Evolutionary conservation across 1,284 basidiomycete species (phyloP).

Genomic region (Malassezia sp.): DNA sequence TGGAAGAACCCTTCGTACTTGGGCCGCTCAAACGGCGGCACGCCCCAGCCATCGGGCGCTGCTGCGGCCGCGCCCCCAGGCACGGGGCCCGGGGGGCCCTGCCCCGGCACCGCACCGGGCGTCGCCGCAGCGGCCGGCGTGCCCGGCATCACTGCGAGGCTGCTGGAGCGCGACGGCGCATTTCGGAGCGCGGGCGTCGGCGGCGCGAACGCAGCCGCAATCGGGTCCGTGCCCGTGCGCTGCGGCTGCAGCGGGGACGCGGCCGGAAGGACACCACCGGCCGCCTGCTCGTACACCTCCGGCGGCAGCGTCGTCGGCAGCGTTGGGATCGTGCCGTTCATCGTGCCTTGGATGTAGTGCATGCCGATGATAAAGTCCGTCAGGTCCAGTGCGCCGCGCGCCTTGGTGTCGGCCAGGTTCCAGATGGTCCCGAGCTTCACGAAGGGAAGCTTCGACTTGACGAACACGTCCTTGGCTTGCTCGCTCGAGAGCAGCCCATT

Average conservation of each 20-base stretch:
- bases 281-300: constrained; percentile 68
- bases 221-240: constrained; percentile 11
- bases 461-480: constrained; percentile 80
- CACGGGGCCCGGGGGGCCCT: constrained; percentile 15
- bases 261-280: constrained; percentile 34
- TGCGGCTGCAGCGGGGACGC: constrained; percentile 8
- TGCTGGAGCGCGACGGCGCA: constrained; percentile 46
- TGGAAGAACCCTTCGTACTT: constrained; percentile 73
- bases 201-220: constrained; percentile 14
- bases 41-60: constrained; percentile 59
- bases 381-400: constrained; percentile 75
- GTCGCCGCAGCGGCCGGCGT: background rate
- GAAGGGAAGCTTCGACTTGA: constrained; percentile 79
- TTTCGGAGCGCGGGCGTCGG: no score
- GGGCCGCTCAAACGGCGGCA: constrained; percentile 69
- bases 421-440: constrained; percentile 90
- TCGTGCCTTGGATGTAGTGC: constrained; percentile 75
- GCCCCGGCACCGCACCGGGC: background rate
- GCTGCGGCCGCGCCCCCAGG: background rate
- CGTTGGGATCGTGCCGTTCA: constrained; percentile 61
- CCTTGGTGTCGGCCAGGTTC: constrained; percentile 87
- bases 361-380: constrained; percentile 93
- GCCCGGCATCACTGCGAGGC: background rate
- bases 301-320: constrained; percentile 74
- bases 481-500: constrained; percentile 55